Base-by-base conservation (phyloP, 768 basidiomycete species). In the Boletus coccyginus region DNA sequence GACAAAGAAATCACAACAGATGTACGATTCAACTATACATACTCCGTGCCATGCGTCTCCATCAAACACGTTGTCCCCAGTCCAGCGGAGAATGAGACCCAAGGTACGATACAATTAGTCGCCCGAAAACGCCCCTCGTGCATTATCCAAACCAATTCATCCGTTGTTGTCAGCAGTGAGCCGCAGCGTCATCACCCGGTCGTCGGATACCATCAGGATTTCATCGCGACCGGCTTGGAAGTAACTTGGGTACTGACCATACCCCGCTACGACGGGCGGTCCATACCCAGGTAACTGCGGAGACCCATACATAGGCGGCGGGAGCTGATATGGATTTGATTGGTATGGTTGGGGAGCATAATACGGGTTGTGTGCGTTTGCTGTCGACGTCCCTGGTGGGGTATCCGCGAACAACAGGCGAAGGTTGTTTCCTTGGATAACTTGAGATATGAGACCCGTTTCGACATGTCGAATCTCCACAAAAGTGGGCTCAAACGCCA, bases 391-490 rank as follows among this genome's bases (percentile, higher is more conserved):
- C 19, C 88, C 80, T 0, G 94, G 87, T 1, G 94, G 94, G 4
- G 91, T 90, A 71, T 98, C 97, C 47, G 95, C 90, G 67, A 98
- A 98, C 43, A 99, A 77, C 50, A 94, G 81, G 13, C 92, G 87
- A 36, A 98, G 78, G 69, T 94, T 93, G 63, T 87, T 87, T 57
- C 94, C 92, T 68, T 94, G 92, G 50, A 98, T 97, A 64, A 99
- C 91, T 76, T 99, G 97, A 27, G 91, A 87, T 71, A 98, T 82
- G 38, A 84, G 75, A 12, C 97, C 94, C 2, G 89, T 94, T 67
- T 96, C 93, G 53, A 99, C 93, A 68, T 98, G 91, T 32, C 94
- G 87, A 47, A 99, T 88, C 73, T 99, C 97, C 65, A 98, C 89
- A 69, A 99, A 99, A 1, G 89, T 88, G 7, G 94, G 89, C 69